Percentiles rank a stretch among this genome's conserved stretches.
Conservation (phyloP, 225 moss, liverwort and hornwort species). For the Takakia lepidozioides region DNA sequence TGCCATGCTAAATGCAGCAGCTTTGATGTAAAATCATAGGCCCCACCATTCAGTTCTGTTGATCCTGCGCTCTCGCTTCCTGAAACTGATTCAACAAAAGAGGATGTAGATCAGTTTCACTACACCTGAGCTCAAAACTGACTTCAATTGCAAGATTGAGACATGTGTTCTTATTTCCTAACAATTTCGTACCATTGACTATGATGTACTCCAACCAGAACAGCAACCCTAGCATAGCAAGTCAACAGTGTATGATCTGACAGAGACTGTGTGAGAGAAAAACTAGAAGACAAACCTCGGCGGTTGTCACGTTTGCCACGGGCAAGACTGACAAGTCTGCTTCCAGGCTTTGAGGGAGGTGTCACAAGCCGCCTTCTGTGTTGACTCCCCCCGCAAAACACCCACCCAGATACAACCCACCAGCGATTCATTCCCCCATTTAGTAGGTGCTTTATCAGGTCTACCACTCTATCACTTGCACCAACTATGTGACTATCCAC, state of each 20-base stretch:
- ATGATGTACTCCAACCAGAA: too few relatives aligned
- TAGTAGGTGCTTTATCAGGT: too few relatives aligned
- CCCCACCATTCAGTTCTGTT: slow-evolving; percentile 85
- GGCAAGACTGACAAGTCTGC: slow-evolving; percentile 64
- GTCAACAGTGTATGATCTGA: too few relatives aligned
- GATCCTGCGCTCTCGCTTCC: slow-evolving; percentile 91
- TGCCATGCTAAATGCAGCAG: slow-evolving; percentile 99
- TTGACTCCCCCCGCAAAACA: slow-evolving; percentile 5
- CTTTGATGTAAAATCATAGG: slow-evolving; percentile 97
- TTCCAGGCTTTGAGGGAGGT: slow-evolving; percentile 74
- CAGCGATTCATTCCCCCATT: not conserved
- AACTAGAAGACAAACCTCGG: slow-evolving; percentile 50
- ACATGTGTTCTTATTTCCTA: too few relatives aligned
- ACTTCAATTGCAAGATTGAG: too few relatives aligned
- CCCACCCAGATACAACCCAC: slow-evolving; percentile 5
- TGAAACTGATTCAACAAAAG: slow-evolving; percentile 14
- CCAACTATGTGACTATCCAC: too few relatives aligned
- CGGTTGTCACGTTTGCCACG: slow-evolving; percentile 74
- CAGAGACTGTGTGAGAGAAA: too few relatives aligned
- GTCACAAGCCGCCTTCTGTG: slow-evolving; percentile 65
- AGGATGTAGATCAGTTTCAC: too few relatives aligned
- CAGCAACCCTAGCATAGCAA: too few relatives aligned
- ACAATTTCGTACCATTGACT: too few relatives aligned
- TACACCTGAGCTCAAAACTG: too few relatives aligned
- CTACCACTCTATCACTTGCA: too few relatives aligned